Conservation (phyloP, 371 early-diverging fungal species). For the Rhizopus arrhizus region DNA sequence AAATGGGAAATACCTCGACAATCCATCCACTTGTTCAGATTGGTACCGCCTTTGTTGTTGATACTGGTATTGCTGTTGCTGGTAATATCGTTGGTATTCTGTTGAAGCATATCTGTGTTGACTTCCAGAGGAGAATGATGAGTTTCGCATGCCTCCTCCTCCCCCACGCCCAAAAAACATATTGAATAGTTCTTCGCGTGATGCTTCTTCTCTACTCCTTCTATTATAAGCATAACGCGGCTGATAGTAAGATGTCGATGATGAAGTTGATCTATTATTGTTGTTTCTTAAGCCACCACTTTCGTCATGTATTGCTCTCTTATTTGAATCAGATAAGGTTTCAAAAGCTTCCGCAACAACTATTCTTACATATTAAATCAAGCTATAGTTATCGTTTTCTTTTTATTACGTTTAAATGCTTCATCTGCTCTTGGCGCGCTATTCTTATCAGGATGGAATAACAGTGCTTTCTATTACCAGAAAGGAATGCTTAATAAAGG, state of each 20-base stretch:
- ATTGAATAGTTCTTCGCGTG: slow-evolving; percentile 89
- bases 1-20: slow-evolving; percentile 20
- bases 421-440: slow-evolving; percentile 95
- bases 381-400: no score
- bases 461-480: slow-evolving; percentile 79
- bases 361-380: not conserved
- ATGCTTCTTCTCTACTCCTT: slow-evolving; percentile 67
- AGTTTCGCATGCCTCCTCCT: slow-evolving; percentile 22
- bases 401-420: slow-evolving; percentile 82
- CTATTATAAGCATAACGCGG: slow-evolving; percentile 32
- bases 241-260: not conserved
- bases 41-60: slow-evolving; percentile 19
- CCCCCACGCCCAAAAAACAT: slow-evolving; percentile 73
- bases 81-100: not conserved
- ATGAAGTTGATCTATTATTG: slow-evolving; percentile 32
- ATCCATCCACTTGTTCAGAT: not conserved
- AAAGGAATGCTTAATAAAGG: not conserved
- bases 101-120: no score
- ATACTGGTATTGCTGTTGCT: slow-evolving; percentile 13
- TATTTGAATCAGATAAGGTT: slow-evolving; percentile 84
- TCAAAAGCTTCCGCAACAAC: slow-evolving; percentile 91
- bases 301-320: slow-evolving; percentile 85
- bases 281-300: slow-evolving; percentile 69
- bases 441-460: slow-evolving; percentile 98
- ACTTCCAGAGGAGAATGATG: no score